Base-by-base conservation (phyloP, 2,329 filamentous ascomycete genomes). In the Cordyceps militaris region DNA sequence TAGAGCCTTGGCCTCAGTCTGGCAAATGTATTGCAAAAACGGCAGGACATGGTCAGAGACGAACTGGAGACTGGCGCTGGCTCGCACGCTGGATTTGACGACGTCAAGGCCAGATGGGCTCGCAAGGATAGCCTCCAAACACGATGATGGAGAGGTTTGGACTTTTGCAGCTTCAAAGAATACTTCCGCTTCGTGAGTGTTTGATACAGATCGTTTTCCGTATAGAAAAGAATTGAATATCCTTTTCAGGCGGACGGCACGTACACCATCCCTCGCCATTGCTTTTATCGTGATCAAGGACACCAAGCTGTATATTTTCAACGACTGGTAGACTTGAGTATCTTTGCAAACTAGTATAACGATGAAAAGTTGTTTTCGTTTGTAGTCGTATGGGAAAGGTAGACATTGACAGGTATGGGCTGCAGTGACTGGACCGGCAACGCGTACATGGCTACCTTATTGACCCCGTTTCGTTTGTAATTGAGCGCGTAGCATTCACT, bases 1-100 rank as follows among this genome's bases (percentile, higher is more conserved):
- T 2, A 83, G 63, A 28, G 74, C 68, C 59, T 79, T 80, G 47
- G 84, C 62, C 0, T 63, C 66, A 1, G 76, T 74, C 47, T 76
- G 68, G 0, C 71, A 66, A 1, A 81, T 58, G 59, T 72, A 76
- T 0, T 40, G 58, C 23, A 79, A 58, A 43, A 79, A 72, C 0
- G 64, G 62, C 0, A 75, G 60, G 0, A 69, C 71, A 4, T 68
- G 59, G 1, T 60, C 28, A 10, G 62, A 56, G 46, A 76, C 63
- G 59, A 73, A 77, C 3, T 56, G 38, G 3, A 57, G 36, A 4
- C 63, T 64, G 19, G 62, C 24, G 16, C 66, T 65, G 4, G 60
- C 58, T 2, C 68, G 66, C 4, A 71, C 64, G 6, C 64, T 64
- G 24, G 57, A 36, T n/a, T 64, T 62, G 4, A 70, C 16, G 2